A percentile compares a stretch with the other conserved stretches of the same genome.
These are phyloP conservation scores for Candolleomyces efflorescens DNA, from an alignment of 768 basidiomycete genomes.

Conservation along the genomic window DNA sequence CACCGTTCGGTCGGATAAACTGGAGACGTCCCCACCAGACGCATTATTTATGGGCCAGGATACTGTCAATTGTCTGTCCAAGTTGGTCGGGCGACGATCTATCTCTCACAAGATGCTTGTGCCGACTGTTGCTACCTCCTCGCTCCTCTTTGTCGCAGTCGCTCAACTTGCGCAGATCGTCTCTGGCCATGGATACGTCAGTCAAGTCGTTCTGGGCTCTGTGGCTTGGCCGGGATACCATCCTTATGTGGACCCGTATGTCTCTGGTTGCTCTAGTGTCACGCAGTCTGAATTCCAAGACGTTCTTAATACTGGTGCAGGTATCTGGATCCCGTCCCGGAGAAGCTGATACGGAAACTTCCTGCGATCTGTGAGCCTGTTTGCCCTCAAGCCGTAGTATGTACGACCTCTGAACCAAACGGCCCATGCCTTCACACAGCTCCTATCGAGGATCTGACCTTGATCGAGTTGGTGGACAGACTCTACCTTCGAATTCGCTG, in stretches of 20 bases:
- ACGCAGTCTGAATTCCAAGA: too few relatives aligned
- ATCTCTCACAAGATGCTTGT: too few relatives aligned
- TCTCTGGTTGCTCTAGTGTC: neutral
- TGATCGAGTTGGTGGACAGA: slow-evolving; percentile 25
- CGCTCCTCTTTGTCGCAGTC: too few relatives aligned
- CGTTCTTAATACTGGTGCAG: neutral
- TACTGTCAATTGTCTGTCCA: too few relatives aligned
- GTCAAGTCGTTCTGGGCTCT: slow-evolving; percentile 28
- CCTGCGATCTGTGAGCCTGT: slow-evolving; percentile 26
- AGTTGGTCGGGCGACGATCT: too few relatives aligned
- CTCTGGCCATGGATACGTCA: slow-evolving; percentile 33
- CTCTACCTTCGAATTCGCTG: neutral
- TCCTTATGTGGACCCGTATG: slow-evolving; percentile 31
- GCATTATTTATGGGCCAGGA: too few relatives aligned
- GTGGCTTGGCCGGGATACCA: slow-evolving; percentile 30
- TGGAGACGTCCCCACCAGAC: too few relatives aligned
- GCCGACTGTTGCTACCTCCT: too few relatives aligned
- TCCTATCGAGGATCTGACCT: slow-evolving; percentile 29
- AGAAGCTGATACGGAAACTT: slow-evolving; percentile 32
- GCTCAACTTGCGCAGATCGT: slow-evolving; percentile 3
- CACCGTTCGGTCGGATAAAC: too few relatives aligned
- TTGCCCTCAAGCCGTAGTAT: neutral
- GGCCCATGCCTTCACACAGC: slow-evolving; percentile 9
- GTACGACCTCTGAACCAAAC: neutral
- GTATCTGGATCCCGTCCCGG: slow-evolving; percentile 25